Base-by-base conservation (phyloP, 768 basidiomycete species). In the Chalciporus pseudorubinellus region DNA sequence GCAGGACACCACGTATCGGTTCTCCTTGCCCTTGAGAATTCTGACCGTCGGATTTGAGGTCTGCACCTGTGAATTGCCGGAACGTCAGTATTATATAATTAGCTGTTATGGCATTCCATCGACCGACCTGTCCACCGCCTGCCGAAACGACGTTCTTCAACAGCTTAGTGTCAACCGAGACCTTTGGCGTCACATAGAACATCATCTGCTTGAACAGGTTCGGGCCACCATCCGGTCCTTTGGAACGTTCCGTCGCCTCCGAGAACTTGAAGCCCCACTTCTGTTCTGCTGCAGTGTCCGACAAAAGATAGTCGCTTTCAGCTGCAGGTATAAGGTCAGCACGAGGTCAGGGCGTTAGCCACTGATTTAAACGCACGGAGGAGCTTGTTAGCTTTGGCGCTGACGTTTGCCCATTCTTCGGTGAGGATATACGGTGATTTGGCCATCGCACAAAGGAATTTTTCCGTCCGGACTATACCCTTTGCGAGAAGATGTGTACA, bases 401-500 rank as follows among this genome's bases (percentile, higher is more conserved):
- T 87, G 0, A 78, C 77, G 6, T 66, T 72, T 5, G 87, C 78
- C 94, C 93, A 97, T 29, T 79, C 72, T 46, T 77, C 76, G 3
- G 75, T 79, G 19, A 97, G 69, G 42, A 95, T 73, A 53, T 73
- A 75, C 0, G 88, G 85, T 0, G 78, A 81, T 1, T 68, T 68
- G 0, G 87, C 76, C 58, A 95, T 72, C 0, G 89, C 90, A 58
- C 83, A 84, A 0, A 97, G 74, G 63, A 95, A 88, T 66, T 95
- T 97, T 63, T 93, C 89, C 1, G 94, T 95, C 5, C 93, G 80
- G 6, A 85, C 82, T 21, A 95, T 73, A 22, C 75, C 73, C 29
- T 77, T 79, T 10, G 82, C 80, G 42, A 95, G 67, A 12, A 97
- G 76, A 69, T 95, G 90, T 0, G 92, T 95, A 60, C 87, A 91